Percentiles rank a stretch among this genome's conserved stretches.
These are phyloP conservation scores for Dactylonectria estremocensis DNA, from an alignment of 2,329 filamentous ascomycete genomes.

Conservation along the genomic window DNA sequence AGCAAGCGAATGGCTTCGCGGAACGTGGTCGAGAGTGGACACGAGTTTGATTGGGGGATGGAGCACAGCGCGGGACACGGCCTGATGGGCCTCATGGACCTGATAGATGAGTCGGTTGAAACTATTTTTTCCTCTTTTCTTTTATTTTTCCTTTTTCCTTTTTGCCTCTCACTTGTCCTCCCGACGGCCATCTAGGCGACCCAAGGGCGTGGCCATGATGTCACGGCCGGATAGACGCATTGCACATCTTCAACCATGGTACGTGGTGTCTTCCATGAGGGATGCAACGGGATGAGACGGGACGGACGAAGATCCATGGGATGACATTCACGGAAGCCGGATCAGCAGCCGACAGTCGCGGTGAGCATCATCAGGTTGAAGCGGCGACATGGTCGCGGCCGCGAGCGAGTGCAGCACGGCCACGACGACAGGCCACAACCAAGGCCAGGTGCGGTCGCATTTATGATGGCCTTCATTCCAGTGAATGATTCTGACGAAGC, in stretches of 20 bases:
- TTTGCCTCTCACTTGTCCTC: not conserved
- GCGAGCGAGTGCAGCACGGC: not conserved
- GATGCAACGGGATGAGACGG: not conserved
- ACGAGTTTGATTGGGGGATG: constrained; percentile 34
- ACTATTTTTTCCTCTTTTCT: not conserved
- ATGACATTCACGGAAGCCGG: not conserved
- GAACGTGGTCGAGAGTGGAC: constrained; percentile 34
- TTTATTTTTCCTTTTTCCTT: too few relatives aligned
- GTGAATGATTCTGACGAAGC: constrained; percentile 3
- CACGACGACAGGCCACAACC: constrained; percentile 10
- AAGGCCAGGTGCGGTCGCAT: constrained; percentile 16
- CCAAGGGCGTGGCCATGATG: constrained; percentile 7
- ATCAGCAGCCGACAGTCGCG: not conserved
- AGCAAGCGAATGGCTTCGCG: constrained; percentile 31
- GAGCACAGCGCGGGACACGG: constrained; percentile 20
- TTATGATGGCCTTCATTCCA: constrained; percentile 18
- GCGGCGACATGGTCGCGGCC: not conserved
- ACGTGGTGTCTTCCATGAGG: not conserved
- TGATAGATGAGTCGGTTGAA: constrained; percentile 1
- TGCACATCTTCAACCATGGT: not conserved
- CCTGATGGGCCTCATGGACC: not conserved
- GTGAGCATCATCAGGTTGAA: not conserved
- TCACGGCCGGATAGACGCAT: constrained; percentile 7
- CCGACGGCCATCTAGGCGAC: not conserved
- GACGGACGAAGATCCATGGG: too few relatives aligned